phyloP scores from a whole-genome alignment of 257 asterid species.

The Solanum neorickii region DNA sequence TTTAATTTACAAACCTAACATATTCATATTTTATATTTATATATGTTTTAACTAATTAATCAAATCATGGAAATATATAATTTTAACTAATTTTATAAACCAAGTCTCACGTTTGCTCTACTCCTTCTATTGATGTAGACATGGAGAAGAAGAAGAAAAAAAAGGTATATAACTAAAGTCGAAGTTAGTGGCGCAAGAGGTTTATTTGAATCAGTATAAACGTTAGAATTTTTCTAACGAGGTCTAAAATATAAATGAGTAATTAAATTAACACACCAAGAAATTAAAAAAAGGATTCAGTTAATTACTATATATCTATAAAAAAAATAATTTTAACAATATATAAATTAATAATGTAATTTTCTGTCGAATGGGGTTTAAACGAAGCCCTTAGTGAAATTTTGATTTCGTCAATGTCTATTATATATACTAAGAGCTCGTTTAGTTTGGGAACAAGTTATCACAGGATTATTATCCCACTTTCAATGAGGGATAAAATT shows the following conservation, averaged over 20 bases:
- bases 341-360: too few species aligned
- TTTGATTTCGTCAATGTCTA: too few species aligned
- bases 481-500: not conserved
- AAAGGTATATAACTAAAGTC: not conserved
- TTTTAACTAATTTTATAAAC: not conserved
- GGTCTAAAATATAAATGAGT: not conserved
- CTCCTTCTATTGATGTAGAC: conserved; percentile 1
- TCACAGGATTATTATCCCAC: not conserved
- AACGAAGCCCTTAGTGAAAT: not conserved
- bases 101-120: conserved; percentile 7
- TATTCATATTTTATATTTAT: not conserved
- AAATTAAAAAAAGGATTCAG: too few species aligned
- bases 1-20: not conserved
- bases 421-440: not conserved
- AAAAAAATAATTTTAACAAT: too few species aligned
- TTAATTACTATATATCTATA: too few species aligned
- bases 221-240: accelerated
- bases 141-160: not conserved
- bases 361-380: too few species aligned
- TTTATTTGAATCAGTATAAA: not conserved
- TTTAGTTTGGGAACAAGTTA: not conserved
- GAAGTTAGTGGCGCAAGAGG: not conserved
- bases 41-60: not conserved
- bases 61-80: conserved; percentile 1
- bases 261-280: too few species aligned